Evolutionary conservation across 257 asterid genomes (phyloP), one percentile per base, ranked within the genome.

Genomic region (Scutellaria barbata): DNA sequence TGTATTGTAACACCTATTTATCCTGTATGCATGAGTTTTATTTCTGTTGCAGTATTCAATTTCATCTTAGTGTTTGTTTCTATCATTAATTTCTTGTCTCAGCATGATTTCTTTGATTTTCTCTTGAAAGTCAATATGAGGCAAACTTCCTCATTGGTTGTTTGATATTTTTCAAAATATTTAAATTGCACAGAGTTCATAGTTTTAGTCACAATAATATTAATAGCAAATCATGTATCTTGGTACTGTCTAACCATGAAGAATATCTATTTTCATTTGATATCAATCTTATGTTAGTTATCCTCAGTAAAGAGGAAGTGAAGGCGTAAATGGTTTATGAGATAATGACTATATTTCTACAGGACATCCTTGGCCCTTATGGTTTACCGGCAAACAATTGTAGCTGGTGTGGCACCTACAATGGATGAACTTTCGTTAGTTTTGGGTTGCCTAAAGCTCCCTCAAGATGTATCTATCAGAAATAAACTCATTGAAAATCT

Each of bases 301-400:
- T 33, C 59, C 47, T 71, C 40, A 16, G 55, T 61, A 66, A 42
- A 41, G 35, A 16, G 71, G 52, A 54, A 42, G 56, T 65, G 56
- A 68, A 77, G 54, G 66, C 66, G 66, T 64, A 66, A 66, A 69
- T 79, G 67, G 61, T 57, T 68, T 54, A 63, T 47, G 63, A 72
- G 74, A 72, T 50, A 22, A 20, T 40, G 57, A 47, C 42, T 71
- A 57, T 78, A 62, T 83, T 69, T 84, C 83, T 77, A 80, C 96
- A 94, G 98, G 98, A 89, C 97, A 78, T 89, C 97, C 43, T 76
- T 87, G 82, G 97, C 94, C 72, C 78, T 93, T 83, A 90, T 82
- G 92, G 81, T 90, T 71, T 93, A 90, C 80, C 84, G 98, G 77
- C 96, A 90, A 84, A 80, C 90, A 77, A 86, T 90, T 69, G 54